Percentiles rank a stretch among this genome's conserved stretches.
phyloP scores from a whole-genome alignment of 2,329 filamentous ascomycete genomes.

The Trichoderma citrinoviride region DNA sequence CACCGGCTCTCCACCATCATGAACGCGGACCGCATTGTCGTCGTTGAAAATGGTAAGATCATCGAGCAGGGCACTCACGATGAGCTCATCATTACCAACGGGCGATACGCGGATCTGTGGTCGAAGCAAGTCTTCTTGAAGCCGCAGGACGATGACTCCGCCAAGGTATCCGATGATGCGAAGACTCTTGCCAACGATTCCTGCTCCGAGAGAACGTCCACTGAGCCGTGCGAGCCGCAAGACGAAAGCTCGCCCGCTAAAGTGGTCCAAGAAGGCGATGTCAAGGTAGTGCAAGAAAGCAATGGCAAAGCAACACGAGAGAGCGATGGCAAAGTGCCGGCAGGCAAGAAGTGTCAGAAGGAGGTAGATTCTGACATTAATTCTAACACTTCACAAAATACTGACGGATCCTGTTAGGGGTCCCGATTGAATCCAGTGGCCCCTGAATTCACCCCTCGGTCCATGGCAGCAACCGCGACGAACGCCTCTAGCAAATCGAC shows the following conservation, averaged over 20 bases:
- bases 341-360: conserved; percentile 40
- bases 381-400: conserved; percentile 24
- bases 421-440: conserved; percentile 56
- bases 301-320: conserved; percentile 33
- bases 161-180: conserved; percentile 21
- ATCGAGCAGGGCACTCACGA: conserved; percentile 63
- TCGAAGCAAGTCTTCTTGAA: conserved; percentile 58
- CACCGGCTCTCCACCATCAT: conserved; percentile 70
- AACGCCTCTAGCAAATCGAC: neutral
- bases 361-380: conserved; percentile 50
- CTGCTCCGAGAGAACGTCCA: conserved; percentile 17
- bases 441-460: conserved; percentile 52
- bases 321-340: conserved; percentile 34
- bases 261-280: conserved; percentile 26
- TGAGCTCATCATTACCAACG: conserved; percentile 54
- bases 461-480: neutral
- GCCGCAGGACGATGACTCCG: conserved; percentile 41
- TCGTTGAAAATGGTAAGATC: conserved; percentile 60
- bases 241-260: conserved; percentile 24
- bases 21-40: conserved; percentile 65
- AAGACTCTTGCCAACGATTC: conserved; percentile 22
- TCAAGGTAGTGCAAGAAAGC: conserved; percentile 25
- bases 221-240: conserved; percentile 6
- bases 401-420: conserved; percentile 40
- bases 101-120: conserved; percentile 65